Base-by-base conservation (phyloP, 2,329 filamentous ascomycete species). In the Aspergillus luchuensis region DNA sequence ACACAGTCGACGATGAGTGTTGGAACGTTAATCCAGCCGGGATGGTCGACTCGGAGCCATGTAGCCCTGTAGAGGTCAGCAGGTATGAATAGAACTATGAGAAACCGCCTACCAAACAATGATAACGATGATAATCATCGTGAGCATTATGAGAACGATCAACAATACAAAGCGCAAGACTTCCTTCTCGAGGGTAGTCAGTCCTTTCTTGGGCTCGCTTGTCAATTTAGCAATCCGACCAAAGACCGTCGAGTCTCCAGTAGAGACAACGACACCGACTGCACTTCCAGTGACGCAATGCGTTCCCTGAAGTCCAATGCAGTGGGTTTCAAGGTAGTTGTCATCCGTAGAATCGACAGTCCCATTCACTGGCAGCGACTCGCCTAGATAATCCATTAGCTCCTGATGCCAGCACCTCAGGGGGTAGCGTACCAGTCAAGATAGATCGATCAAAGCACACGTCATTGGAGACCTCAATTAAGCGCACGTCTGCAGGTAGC, bases 221-320 rank as follows among this genome's bases (percentile, higher is more conserved):
- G 90, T 91, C 54, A 92, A 78, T 64, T 87, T 87, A 1, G 90
- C 89, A 65, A 93, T 90, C 51, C 87, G 85, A 8, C 90, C 90
- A 73, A 93, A 92, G 21, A 93, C 87, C 0, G 90, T 92, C 13
- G 78, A 80, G 71, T 91, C 88, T 8, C 89, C 90, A 0, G 87
- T 92, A 1, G 87, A 85, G 10, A 93, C 86, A 2, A 91, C 88
- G 8, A 92, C 76, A 17, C 88, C 90, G 13, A 83, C 79, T 55
- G 85, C 87, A 21, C 80, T 87, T 3, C 90, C 90, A 6, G 87
- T 87, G 4, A 90, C 86, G 66, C 89, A 92, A 69, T 92, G 89
- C 0, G 90, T 92, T n/a, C 91, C 90, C 71, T 92, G 89, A 8
- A 93, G 81, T 21, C 89, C 90, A 56, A 93, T 91, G 67, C 87